Conservation (phyloP, 1,284 basidiomycete species). For the Phellopilus nigrolimitatus region DNA sequence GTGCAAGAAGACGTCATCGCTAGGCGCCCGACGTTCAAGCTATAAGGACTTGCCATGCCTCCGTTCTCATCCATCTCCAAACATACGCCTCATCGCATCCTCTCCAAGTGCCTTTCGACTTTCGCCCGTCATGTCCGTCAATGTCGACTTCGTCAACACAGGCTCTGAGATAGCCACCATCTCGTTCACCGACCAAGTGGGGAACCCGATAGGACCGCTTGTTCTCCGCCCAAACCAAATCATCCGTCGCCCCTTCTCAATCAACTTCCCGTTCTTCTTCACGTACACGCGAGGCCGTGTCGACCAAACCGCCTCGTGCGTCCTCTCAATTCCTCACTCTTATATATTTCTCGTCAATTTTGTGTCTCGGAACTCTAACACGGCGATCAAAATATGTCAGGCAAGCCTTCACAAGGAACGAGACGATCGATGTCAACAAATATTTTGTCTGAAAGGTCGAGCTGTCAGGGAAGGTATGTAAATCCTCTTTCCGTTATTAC, state of each 20-base stretch:
- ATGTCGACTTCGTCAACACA: conserved; percentile 14
- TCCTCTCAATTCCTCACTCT: not conserved
- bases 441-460: conserved; percentile 12
- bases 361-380: not conserved
- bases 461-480: too few species aligned
- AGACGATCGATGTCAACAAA: conserved; percentile 9
- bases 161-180: conserved; percentile 5
- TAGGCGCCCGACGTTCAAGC: not conserved
- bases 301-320: conserved; percentile 3
- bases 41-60: not conserved
- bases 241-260: conserved; percentile 1
- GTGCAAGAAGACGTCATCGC: not conserved
- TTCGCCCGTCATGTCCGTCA: not conserved
- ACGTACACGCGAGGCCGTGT: not conserved
- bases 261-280: conserved; percentile 10
- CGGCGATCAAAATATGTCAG: not conserved
- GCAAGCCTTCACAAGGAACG: conserved; percentile 7
- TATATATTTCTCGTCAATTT: not conserved
- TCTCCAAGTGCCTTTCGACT: too few species aligned
- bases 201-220: not conserved
- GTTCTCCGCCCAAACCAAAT: conserved; percentile 9
- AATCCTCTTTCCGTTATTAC: too few species aligned
- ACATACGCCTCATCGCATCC: too few species aligned
- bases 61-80: too few species aligned
- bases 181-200: conserved; percentile 4